Conservation (phyloP, 371 early-diverging fungal genomes). For the Mortierella sp. region DNA sequence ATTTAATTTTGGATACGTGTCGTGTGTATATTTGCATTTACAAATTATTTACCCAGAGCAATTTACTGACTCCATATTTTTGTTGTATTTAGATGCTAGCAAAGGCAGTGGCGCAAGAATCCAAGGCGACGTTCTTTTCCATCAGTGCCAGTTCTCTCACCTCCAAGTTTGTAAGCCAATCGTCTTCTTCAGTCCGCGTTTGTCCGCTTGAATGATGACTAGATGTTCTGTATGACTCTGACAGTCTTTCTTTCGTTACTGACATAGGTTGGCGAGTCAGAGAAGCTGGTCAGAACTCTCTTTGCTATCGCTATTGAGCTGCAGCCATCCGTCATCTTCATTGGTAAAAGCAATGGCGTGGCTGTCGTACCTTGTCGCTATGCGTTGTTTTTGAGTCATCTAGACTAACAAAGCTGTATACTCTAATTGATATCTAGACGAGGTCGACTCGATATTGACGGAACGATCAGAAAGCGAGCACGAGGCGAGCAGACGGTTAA, state of each 20-base stretch:
- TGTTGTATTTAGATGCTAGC: constrained; percentile 59
- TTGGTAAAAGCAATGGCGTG: constrained; percentile 53
- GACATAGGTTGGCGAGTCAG: constrained; percentile 68
- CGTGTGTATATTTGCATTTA: neutral
- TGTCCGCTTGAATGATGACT: neutral
- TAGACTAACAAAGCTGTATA: neutral
- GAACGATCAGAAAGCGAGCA: constrained; percentile 82
- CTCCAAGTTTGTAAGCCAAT: constrained; percentile 73
- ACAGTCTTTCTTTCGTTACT: neutral
- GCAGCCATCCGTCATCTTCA: constrained; percentile 79
- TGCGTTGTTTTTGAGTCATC: neutral
- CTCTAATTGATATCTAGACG: constrained; percentile 60
- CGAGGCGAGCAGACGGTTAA: constrained; percentile 83
- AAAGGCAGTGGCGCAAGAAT: constrained; percentile 79
- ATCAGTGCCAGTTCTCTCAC: constrained; percentile 87
- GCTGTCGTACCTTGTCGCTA: no score
- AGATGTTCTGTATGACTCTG: neutral
- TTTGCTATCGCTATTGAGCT: constrained; percentile 76
- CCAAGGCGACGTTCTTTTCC: constrained; percentile 83
- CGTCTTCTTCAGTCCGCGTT: neutral
- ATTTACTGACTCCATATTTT: neutral
- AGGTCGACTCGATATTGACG: constrained; percentile 78
- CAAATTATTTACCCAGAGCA: neutral
- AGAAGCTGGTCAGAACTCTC: constrained; percentile 76
- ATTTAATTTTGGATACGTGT: neutral